Base-by-base conservation (phyloP, 1,284 basidiomycete species). In the Cutaneotrichosporon curvatum region DNA sequence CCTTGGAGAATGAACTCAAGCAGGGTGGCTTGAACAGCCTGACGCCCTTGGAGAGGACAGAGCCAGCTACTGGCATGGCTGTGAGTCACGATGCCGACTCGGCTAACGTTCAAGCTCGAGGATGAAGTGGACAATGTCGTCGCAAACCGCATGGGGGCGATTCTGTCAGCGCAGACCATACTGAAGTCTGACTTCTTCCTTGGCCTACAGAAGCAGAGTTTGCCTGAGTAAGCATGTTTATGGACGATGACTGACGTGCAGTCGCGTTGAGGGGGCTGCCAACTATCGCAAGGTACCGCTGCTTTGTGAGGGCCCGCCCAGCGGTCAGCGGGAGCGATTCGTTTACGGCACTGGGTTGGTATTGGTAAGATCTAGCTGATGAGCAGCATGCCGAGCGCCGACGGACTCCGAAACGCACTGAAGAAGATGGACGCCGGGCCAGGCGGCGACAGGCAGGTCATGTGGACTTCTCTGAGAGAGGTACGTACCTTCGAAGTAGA, bases 121-220 rank as follows among this genome's bases (percentile, higher is more conserved):
- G 91, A 94, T 60, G 91, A 95, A 70, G 88, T 88, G 28, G 80
- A 82, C 11, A 78, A 83, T 50, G 79, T 92, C 12, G 92, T 99
- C 14, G 78, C 82, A 21, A 86, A 85, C 60, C 81, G 95, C 41
- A 80, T 80, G 5, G 95, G 95, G 6, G 82, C 78, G 48, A 87
- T 98, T 51, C 73, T 98, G 1, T 94, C 89, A 3, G 67, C 62
- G 0, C 68, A 70, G 39, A 69, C 69, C 1, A 96, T 98, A 61
- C 77, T 98, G 63, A 99, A 99, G 75, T 92, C 87, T 47, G 92
- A 97, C 70, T 92, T 96, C 75, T 97, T 97, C 78, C 83, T 82
- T 2, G 89, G 89, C 57, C 67, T 96, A 40, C 92, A 96, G 72
- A 95, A 95, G 74, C 88, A 94, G 82, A 86, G 86, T 11, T 74